Evolutionary conservation across 345 rosid genomes (phyloP).

Genomic region (Gossypium ekmanianum): DNA sequence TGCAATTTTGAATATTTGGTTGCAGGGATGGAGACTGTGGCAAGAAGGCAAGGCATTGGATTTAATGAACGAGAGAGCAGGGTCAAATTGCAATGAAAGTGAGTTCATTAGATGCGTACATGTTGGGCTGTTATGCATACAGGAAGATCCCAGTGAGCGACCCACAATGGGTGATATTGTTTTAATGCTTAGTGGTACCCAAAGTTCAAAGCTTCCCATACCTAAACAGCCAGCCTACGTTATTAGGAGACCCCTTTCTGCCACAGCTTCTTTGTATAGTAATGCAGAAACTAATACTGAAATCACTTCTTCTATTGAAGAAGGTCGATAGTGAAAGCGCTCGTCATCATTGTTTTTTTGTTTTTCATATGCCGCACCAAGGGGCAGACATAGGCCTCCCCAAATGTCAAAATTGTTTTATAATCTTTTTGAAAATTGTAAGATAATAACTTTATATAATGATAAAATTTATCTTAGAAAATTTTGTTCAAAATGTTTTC

Average conservation of each 20-base stretch:
- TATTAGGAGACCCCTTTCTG: not conserved
- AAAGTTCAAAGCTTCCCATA: not conserved
- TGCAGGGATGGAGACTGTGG: constrained; percentile 18
- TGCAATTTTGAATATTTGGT: no score
- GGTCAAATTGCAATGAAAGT: not conserved
- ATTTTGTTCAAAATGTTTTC: no score
- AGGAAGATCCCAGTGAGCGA: constrained; percentile 13
- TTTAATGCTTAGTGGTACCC: not conserved
- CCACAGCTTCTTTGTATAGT: not conserved
- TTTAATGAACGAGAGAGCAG: not conserved
- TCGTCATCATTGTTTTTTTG: not conserved
- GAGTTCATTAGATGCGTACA: not conserved
- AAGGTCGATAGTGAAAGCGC: not conserved
- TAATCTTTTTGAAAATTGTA: no score
- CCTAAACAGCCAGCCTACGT: constrained; percentile 14
- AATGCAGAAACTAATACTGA: not conserved
- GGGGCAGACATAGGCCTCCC: no score
- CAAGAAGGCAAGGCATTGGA: constrained; percentile 9
- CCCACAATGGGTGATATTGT: constrained; percentile 16
- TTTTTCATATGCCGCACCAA: no score
- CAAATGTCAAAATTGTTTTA: no score
- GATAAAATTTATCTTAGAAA: no score
- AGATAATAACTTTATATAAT: no score
- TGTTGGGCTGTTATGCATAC: constrained; percentile 14
- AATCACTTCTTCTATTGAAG: not conserved